Conservation (phyloP, 2,329 filamentous ascomycete species). For the Calonectria montana region DNA sequence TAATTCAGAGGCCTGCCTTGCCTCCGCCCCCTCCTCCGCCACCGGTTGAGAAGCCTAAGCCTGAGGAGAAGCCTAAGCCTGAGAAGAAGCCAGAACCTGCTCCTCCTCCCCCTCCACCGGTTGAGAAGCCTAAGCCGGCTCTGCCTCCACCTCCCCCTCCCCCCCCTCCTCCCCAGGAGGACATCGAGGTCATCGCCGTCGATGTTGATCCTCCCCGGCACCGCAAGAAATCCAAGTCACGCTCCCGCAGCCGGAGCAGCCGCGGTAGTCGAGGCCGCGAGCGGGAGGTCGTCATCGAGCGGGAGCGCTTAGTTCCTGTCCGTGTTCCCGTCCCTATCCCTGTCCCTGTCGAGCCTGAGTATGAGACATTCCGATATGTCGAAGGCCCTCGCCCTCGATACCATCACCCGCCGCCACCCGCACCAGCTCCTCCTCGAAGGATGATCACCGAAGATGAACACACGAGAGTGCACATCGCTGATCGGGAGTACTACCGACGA, state of each 20-base stretch:
- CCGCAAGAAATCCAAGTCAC: conserved; percentile 43
- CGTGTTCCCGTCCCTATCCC: conserved; percentile 55
- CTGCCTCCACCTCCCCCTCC: conserved; percentile 35
- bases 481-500: conserved; percentile 47
- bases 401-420: conserved; percentile 43
- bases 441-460: conserved; percentile 46
- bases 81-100: conserved; percentile 22
- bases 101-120: conserved; percentile 40
- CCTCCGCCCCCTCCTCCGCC: conserved; percentile 40
- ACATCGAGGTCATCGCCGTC: conserved; percentile 54
- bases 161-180: conserved; percentile 43
- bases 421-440: conserved; percentile 44
- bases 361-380: conserved; percentile 65
- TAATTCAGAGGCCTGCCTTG: conserved; percentile 34
- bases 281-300: conserved; percentile 63
- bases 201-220: conserved; percentile 46
- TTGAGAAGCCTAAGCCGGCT: conserved; percentile 36
- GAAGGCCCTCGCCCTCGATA: conserved; percentile 60
- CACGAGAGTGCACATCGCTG: conserved; percentile 47
- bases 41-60: conserved; percentile 13
- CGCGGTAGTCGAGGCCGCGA: conserved; percentile 47
- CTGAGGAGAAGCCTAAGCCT: conserved; percentile 26
- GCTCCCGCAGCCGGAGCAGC: conserved; percentile 46
- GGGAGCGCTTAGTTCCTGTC: conserved; percentile 60
- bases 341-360: conserved; percentile 52